These are phyloP conservation scores for Botryotinia narcissicola DNA, from an alignment of 2,329 filamentous ascomycete genomes.

Conservation along the genomic window DNA sequence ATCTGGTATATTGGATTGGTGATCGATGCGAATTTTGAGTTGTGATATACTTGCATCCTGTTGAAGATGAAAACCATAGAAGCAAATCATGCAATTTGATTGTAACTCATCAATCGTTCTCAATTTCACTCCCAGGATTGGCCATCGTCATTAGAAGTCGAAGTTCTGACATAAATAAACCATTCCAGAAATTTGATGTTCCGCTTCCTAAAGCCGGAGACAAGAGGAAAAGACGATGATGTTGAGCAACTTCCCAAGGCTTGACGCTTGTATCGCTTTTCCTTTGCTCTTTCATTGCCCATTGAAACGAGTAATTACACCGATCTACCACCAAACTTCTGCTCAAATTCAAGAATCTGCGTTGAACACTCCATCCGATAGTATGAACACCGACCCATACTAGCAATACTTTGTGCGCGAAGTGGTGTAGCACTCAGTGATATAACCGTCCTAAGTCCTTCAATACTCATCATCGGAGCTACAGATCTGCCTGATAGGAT, in stretches of 20 bases:
- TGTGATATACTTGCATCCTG: not conserved
- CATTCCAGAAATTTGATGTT: not conserved
- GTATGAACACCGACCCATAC: too few species aligned
- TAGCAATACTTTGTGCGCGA: not conserved
- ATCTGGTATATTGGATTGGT: not conserved
- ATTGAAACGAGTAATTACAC: accelerated
- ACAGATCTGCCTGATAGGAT: not conserved
- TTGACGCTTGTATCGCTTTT: not conserved
- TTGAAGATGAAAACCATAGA: not conserved
- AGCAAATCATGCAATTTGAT: not conserved
- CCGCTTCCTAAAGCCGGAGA: not conserved
- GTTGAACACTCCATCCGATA: not conserved
- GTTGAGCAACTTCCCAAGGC: not conserved
- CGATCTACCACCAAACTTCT: not conserved
- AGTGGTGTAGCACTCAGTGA: not conserved
- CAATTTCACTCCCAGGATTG: not conserved
- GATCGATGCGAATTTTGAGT: not conserved
- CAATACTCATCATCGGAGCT: not conserved
- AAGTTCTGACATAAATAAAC: not conserved
- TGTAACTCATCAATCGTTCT: not conserved
- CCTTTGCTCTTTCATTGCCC: not conserved
- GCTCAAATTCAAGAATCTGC: not conserved
- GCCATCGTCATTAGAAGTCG: accelerated
- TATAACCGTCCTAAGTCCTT: not conserved
- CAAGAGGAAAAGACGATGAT: not conserved